These are phyloP conservation scores for Fomes fomentarius DNA, from an alignment of 1,284 basidiomycete genomes.

Conservation along the genomic window DNA sequence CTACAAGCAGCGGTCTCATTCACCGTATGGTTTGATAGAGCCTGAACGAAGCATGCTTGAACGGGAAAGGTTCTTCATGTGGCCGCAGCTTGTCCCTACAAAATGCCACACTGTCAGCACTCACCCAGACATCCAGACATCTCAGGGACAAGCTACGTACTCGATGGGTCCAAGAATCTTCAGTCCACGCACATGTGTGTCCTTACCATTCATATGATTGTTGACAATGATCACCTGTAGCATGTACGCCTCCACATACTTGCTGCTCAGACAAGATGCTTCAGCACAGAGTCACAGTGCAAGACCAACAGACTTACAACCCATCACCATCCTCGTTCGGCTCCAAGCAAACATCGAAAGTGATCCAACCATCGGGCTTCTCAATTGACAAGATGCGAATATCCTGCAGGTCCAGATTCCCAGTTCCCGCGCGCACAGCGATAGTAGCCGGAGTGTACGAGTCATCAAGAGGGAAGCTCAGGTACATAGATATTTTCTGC, in stretches of 20 bases:
- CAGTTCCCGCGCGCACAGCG: conserved; percentile 90
- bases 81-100: conserved; percentile 38
- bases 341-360: conserved; percentile 85
- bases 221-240: conserved; percentile 90
- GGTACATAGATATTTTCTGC: conserved; percentile 90
- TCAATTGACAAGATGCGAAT: conserved; percentile 83
- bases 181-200: conserved; percentile 94
- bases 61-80: conserved; percentile 72
- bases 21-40: conserved; percentile 58
- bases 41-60: conserved; percentile 65
- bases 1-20: too few relatives aligned
- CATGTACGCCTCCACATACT: conserved; percentile 87
- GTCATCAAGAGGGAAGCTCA: conserved; percentile 89
- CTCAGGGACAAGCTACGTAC: conserved; percentile 50
- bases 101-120: not conserved
- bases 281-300: not conserved
- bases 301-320: conserved; percentile 49
- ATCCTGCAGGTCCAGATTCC: conserved; percentile 91
- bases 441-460: conserved; percentile 96
- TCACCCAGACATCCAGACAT: too few relatives aligned
- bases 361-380: conserved; percentile 95
- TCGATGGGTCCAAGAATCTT: conserved; percentile 83
- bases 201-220: conserved; percentile 98
- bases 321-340: conserved; percentile 77
- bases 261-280: conserved; percentile 47